Evolutionary conservation across 371 early-diverging fungal genomes (phyloP), one percentile per base, ranked within the genome.

Genomic region (Apophysomyces sp.): DNA sequence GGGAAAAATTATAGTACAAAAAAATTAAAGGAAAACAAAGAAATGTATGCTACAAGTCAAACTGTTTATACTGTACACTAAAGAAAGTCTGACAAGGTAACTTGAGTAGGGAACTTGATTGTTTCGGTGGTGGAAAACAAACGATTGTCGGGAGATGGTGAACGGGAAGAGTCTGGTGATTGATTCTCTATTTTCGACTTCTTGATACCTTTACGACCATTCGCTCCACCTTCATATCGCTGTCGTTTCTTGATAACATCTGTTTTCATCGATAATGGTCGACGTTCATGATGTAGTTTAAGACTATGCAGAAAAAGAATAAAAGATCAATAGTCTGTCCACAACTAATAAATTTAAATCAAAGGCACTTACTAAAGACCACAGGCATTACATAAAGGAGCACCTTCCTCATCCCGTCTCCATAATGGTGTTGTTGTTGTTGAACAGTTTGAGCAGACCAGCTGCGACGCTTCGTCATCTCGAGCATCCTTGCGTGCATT

Each of bases 371-470:
- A 91, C 78, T 98, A 98, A 61, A 99, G 74, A 21, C 98, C 98
- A 71, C 98, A 98, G 0, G 98, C 98, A 72, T 98, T 98, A 81
- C 99, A 98, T 52, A 98, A 75, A 37, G 87, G 82, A 32, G 87
- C 83, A 24, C 93, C 94, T 37, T 88, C 82, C 40, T 84, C 85
- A 65, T 92, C 92, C 51, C 97, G 84, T 51, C 99, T 84, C 99
- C 99, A 99, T 27, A 98, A 86, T 1, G 99, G 98, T 1, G 99
- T 99, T 24, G 81, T 84, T 1, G 86, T 91, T 3, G 96, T 94
- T 7, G 80, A 69, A 82, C 98, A 98, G 74, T 98, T 97, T 41
- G 85, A 82, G 76, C 98, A 98, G 13, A 66, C 66, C 52, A 52
- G 21, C 31, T 44, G 37, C 31, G 39, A 40, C 16, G 57, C 49